Conservation (phyloP, 805 yeast species). For the Lachancea kluyveri region DNA sequence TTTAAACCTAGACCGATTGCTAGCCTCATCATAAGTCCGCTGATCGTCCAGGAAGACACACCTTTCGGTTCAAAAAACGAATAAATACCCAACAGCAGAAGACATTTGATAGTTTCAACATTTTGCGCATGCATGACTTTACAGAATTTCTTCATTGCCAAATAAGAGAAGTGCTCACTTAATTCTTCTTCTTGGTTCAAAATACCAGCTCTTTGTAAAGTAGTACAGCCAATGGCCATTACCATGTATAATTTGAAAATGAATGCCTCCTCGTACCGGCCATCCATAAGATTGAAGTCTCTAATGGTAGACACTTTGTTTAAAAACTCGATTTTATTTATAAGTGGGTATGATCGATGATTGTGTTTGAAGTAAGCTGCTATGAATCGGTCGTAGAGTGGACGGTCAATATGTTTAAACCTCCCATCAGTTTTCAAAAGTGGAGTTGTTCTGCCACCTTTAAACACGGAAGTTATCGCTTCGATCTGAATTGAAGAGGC, state of each 20-base stretch:
- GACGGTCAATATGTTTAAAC: conserved; percentile 27
- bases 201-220: conserved; percentile 37
- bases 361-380: conserved; percentile 41
- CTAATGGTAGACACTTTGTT: conserved; percentile 28
- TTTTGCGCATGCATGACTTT: conserved; percentile 36
- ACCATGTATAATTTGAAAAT: conserved; percentile 46
- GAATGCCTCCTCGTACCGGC: conserved; percentile 20
- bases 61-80: conserved; percentile 47
- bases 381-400: conserved; percentile 32
- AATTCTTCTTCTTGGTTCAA: conserved; percentile 32
- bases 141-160: conserved; percentile 37
- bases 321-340: conserved; percentile 35
- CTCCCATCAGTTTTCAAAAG: conserved; percentile 23
- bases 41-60: conserved; percentile 45
- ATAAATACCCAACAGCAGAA: conserved; percentile 42
- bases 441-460: conserved; percentile 26
- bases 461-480: conserved; percentile 22
- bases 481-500: conserved; percentile 29
- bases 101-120: conserved; percentile 35
- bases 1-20: conserved; percentile 42
- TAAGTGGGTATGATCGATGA: conserved; percentile 39
- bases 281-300: conserved; percentile 28
- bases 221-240: conserved; percentile 49
- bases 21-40: conserved; percentile 41
- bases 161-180: conserved; percentile 35